A percentile compares a stretch with the other conserved stretches of the same genome.
These are phyloP conservation scores for Claviceps sp. DNA, from an alignment of 2,329 filamentous ascomycete species.

Conservation along the genomic window DNA sequence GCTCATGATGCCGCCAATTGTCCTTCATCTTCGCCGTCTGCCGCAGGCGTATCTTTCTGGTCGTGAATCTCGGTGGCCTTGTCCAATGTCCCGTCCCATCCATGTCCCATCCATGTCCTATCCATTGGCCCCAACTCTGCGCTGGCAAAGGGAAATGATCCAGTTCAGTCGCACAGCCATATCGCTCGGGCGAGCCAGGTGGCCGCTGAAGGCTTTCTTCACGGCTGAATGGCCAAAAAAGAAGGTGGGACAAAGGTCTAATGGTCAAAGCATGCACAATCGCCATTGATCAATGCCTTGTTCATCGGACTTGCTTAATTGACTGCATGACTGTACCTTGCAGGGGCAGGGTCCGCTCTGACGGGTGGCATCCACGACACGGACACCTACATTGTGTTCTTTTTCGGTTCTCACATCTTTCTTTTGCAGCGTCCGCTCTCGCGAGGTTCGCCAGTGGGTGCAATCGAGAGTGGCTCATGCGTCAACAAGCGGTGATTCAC, in stretches of 20 bases:
- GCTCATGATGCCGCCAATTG: not conserved
- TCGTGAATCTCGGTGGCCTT: not conserved
- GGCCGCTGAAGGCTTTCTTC: not conserved
- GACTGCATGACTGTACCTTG: slow-evolving; percentile 1
- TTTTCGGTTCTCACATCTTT: not conserved
- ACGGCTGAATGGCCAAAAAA: not conserved
- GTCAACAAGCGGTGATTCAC: not conserved
- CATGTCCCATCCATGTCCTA: not conserved
- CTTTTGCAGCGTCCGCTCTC: not conserved
- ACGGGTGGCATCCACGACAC: not conserved
- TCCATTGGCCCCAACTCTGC: slow-evolving; percentile 2
- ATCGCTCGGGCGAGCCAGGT: not conserved
- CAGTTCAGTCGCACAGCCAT: not conserved
- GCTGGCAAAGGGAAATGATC: not conserved
- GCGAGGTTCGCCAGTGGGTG: not conserved
- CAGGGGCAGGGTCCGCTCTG: not conserved
- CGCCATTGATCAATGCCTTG: not conserved
- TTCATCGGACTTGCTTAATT: not conserved
- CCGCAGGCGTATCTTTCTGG: not conserved
- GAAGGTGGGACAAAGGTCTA: not conserved
- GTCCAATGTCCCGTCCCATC: not conserved
- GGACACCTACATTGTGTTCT: not conserved
- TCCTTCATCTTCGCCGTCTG: not conserved
- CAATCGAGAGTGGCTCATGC: not conserved
- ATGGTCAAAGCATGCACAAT: not conserved